Evolutionary conservation across 495 filamentous ascomycete species (phyloP), one percentile per base, ranked within the genome.

Genomic region (Penicillium fimorum): DNA sequence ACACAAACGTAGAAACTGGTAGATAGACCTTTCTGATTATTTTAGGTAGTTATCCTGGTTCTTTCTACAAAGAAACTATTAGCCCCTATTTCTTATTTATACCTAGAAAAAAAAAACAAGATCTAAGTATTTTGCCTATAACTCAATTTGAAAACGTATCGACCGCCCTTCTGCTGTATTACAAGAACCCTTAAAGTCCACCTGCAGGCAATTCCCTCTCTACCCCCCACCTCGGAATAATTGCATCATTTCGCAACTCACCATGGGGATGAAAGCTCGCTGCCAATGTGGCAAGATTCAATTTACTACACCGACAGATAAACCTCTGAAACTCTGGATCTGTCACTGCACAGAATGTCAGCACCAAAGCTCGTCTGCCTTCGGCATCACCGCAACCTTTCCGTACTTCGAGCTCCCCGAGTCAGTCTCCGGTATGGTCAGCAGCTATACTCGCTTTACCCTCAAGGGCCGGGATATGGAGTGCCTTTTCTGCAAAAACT

Each of bases 301-400:
- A 52, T 88, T 89, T 71, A 81, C 76, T 57, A 85, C 86, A 32
- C 83, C 65, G 4, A 50, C 60, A 32, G 65, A 66, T 25, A 61
- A 64, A 37, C 86, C 45, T 66, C 74, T 86, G 24, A 78, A 77
- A 1, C 64, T 87, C 15, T 88, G 86, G 62, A 82, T 87, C 64
- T 89, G 86, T 71, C 86, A 89, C 71, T 89, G 86, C 68, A 67
- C 74, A 37, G 79, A 86, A 59, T 89, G 86, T 67, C 82, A 80
- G 29, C 79, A 80, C 53, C 86, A 89, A 70, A 81, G 84, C 46
- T 78, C 81, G 49, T 84, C 83, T 15, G 84, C 86, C n/a, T 87
- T 85, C 62, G 85, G 86, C 25, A 80, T 83, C 47, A 83, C 80
- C 25, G 85, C 85, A 51, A 84, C 86, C 59, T 89, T 89, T 63